Conservation (phyloP, 2,329 filamentous ascomycete species). For the Zymoseptoria pseudotritici region DNA sequence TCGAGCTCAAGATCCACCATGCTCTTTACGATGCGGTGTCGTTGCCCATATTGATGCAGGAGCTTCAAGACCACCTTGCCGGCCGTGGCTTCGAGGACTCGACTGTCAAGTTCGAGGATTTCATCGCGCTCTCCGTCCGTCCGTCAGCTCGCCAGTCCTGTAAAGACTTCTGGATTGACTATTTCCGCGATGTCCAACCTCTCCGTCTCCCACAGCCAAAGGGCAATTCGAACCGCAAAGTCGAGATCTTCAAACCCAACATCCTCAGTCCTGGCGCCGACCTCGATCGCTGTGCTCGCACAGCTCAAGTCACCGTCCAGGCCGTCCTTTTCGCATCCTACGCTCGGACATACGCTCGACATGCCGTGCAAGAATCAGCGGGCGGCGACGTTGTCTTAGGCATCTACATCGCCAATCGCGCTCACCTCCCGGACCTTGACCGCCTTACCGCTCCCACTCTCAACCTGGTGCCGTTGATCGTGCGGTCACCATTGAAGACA, state of each 20-base stretch:
- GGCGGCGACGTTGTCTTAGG: slow-evolving; percentile 57
- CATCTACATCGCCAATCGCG: slow-evolving; percentile 75
- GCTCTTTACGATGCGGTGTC: slow-evolving; percentile 83
- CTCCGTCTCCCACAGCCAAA: slow-evolving; percentile 12
- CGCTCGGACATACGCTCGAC: slow-evolving; percentile 43
- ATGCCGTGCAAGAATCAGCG: slow-evolving; percentile 14
- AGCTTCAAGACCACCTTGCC: slow-evolving; percentile 40
- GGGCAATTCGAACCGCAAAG: slow-evolving; percentile 16
- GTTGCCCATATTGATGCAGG: slow-evolving; percentile 55
- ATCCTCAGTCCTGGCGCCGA: slow-evolving; percentile 37
- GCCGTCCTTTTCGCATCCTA: slow-evolving; percentile 68
- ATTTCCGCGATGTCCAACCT: slow-evolving; percentile 32
- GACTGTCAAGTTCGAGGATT: slow-evolving; percentile 33
- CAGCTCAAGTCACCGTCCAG: slow-evolving; percentile 59
- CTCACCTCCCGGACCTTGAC: slow-evolving; percentile 45
- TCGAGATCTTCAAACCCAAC: slow-evolving; percentile 44
- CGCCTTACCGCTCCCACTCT: slow-evolving; percentile 61
- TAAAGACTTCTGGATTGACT: slow-evolving; percentile 45
- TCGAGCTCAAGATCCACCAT: slow-evolving; percentile 62
- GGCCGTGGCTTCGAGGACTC: background rate
- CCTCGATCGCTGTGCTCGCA: slow-evolving; percentile 40
- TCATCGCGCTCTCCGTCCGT: slow-evolving; percentile 32
- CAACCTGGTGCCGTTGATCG: slow-evolving; percentile 66
- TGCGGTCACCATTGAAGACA: slow-evolving; percentile 34
- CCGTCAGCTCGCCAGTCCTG: slow-evolving; percentile 14